Evolutionary conservation across 1,284 basidiomycete genomes (phyloP), one percentile per base, ranked within the genome.

Genomic region (Trichosporon faecale): DNA sequence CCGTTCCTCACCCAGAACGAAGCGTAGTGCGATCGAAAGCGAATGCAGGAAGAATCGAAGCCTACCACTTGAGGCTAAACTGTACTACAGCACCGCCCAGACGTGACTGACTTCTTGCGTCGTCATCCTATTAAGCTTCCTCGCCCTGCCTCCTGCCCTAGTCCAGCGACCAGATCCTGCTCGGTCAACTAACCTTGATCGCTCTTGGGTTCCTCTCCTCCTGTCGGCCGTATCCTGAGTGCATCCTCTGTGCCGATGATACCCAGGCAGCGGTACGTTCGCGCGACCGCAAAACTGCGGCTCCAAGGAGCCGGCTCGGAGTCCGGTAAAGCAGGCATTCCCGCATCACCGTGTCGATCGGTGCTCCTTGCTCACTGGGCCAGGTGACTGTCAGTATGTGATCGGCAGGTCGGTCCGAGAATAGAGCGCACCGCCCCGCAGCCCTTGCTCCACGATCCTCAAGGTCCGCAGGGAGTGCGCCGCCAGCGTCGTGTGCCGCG

Each of bases 121-220:
- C 49, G 49, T 52, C n/a, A 52, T 52, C 49, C 49, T 8, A 52
- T 52, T 52, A 52, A 52, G 49, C 49, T 52, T 52, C 49, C 16
- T 18, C 3, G 21, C 49, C 23, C 49, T 46, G n/a, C 6, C 5
- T 9, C 11, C 49, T 52, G 49, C 16, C 40, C 40, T n/a, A 44
- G 40, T 44, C 40, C 40, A 44, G 40, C 40, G 16, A 18, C 11
- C 40, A n/a, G 5, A 25, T 37, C 11, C 35, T 8, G 21, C n/a
- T 52, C 23, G 49, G 49, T 9, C 21, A 11, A 9, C 49, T 12
- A 52, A 52, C 49, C 23, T 52, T 52, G n/a, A 12, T 18, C 23
- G 23, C 4, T 23, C 21, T 25, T 52, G 23, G 49, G 49, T 18
- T 46, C 44, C 44, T 46, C 16, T 46, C 18, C 16, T 7, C 18